Evolutionary conservation across 192 early-diverging fungal genomes (phyloP).

Genomic region (Podila minutissima): DNA sequence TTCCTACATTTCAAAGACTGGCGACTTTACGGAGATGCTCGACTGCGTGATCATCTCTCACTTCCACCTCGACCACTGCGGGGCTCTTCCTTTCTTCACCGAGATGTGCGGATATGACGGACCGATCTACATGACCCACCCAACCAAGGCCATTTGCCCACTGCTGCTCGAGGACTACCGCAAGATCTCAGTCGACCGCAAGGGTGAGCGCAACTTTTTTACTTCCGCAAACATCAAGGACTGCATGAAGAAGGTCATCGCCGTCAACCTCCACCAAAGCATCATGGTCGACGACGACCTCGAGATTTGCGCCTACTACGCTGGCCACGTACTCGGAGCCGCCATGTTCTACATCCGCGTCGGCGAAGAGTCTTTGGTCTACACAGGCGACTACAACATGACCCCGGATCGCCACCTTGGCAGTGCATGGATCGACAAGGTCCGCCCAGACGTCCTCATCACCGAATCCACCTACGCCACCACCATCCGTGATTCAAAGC

Average conservation of each 20-base stretch:
- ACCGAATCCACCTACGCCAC: conserved; percentile 99
- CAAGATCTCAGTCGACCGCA: conserved; percentile 89
- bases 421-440: conserved; percentile 95
- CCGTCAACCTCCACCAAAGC: conserved; percentile 87
- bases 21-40: conserved; percentile 81
- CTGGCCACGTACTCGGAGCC: conserved; percentile 97
- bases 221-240: conserved; percentile 88
- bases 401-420: conserved; percentile 93
- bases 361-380: conserved; percentile 80
- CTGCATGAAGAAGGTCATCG: conserved; percentile 95
- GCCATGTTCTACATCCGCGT: conserved; percentile 94
- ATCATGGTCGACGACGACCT: conserved; percentile 87
- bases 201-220: conserved; percentile 92
- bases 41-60: conserved; percentile 96
- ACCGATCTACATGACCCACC: conserved; percentile 98
- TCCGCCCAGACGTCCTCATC: conserved; percentile 91
- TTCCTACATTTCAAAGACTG: conserved; percentile 85
- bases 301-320: conserved; percentile 90
- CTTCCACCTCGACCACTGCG: conserved; percentile 99
- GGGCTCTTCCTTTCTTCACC: conserved; percentile 95
- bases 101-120: conserved; percentile 96
- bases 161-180: conserved; percentile 95
- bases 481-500: conserved; percentile 93
- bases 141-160: conserved; percentile 95
- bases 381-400: conserved; percentile 93